phyloP scores from a whole-genome alignment of 345 rosid species.

The Populus alba region DNA sequence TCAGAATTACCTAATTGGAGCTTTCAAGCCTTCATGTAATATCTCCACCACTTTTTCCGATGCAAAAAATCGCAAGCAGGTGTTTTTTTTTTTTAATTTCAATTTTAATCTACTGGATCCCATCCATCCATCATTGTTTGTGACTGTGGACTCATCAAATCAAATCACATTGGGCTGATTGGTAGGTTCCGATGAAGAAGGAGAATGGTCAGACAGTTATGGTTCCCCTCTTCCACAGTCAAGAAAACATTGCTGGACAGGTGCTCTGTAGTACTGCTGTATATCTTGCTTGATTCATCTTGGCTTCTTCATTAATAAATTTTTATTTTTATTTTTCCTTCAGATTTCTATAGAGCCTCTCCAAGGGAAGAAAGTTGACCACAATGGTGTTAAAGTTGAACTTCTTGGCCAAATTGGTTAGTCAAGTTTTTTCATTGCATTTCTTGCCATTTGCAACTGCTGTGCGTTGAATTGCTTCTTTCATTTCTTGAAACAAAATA shows the following conservation, averaged over 20 bases:
- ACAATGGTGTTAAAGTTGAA: slow-evolving; percentile 92
- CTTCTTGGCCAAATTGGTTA: slow-evolving; percentile 93
- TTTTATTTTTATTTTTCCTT: background rate
- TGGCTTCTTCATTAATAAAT: no score
- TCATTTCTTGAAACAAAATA: background rate
- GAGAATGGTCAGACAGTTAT: slow-evolving; percentile 82
- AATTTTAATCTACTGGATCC: background rate
- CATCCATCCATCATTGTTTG: background rate
- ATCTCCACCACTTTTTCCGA: slow-evolving; percentile 66
- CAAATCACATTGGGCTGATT: no score
- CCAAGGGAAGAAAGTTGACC: slow-evolving; percentile 94
- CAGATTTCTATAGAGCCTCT: slow-evolving; percentile 78
- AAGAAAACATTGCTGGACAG: slow-evolving; percentile 91
- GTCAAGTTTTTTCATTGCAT: background rate
- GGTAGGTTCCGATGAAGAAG: slow-evolving; percentile 83
- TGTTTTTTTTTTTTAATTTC: slow-evolving; percentile 6
- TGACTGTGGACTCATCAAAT: background rate
- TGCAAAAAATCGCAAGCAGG: slow-evolving; percentile 88
- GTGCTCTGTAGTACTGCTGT: slow-evolving; percentile 26
- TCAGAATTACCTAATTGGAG: slow-evolving; percentile 90
- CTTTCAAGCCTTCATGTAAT: slow-evolving; percentile 90
- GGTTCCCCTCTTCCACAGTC: slow-evolving; percentile 87
- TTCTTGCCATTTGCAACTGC: background rate
- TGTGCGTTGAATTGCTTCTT: background rate
- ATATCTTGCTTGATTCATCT: background rate